phyloP scores from a whole-genome alignment of 2,329 filamentous ascomycete genomes.

The Diaporthe ilicicola region DNA sequence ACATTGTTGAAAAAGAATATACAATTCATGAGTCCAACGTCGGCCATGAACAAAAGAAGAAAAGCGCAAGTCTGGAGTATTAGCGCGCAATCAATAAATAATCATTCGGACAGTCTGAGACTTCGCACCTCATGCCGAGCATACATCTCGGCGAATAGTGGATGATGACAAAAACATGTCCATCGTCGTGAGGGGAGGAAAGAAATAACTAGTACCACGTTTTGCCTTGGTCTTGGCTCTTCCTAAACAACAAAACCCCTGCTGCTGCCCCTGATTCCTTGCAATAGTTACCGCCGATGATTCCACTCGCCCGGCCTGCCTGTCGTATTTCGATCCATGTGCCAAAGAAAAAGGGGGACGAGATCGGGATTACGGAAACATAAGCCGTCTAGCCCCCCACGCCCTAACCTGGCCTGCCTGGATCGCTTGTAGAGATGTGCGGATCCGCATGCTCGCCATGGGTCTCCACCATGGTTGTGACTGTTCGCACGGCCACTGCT shows the following conservation, averaged over 20 bases:
- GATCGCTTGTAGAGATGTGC: background rate
- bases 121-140: background rate
- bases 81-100: background rate
- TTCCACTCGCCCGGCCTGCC: constrained; percentile 16
- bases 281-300: background rate
- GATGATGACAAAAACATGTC: background rate
- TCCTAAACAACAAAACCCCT: background rate
- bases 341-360: background rate
- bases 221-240: constrained; percentile 1
- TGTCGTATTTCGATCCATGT: background rate
- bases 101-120: background rate
- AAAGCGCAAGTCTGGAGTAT: background rate
- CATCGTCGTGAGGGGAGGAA: constrained; percentile 5
- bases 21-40: background rate
- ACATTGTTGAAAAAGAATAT: background rate
- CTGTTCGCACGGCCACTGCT: constrained; percentile 14
- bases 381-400: background rate
- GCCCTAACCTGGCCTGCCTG: background rate
- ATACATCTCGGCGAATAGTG: background rate
- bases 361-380: background rate
- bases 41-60: background rate
- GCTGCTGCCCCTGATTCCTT: background rate
- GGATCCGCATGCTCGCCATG: background rate
- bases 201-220: constrained; percentile 7
- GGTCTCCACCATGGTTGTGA: background rate